Evolutionary conservation across 2,329 filamentous ascomycete species (phyloP).

Genomic region (Decorospora gaudefroyi): DNA sequence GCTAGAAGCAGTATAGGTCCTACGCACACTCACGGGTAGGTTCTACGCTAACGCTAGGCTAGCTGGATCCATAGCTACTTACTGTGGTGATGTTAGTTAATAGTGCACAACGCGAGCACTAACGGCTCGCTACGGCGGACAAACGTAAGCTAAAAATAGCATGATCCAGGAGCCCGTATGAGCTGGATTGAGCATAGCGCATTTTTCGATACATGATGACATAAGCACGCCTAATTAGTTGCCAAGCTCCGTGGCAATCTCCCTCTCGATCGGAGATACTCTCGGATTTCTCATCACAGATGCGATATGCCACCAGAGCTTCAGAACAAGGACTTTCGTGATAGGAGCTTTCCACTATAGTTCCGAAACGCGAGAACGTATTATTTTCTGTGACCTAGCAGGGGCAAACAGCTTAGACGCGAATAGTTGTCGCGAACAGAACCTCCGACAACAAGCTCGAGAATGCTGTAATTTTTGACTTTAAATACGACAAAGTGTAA

Average conservation of each 20-base stretch:
- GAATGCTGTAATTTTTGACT: too few species aligned
- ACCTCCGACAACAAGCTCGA: too few species aligned
- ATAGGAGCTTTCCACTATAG: neutral
- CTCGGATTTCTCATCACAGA: neutral
- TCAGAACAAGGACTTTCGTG: neutral
- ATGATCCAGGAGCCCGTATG: neutral
- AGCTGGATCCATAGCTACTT: neutral
- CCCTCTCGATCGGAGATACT: neutral
- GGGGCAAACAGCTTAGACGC: too few species aligned
- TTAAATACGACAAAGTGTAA: too few species aligned
- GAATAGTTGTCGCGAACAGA: too few species aligned
- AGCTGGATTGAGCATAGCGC: neutral
- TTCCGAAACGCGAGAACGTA: neutral
- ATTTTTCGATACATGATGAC: neutral
- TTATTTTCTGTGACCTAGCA: neutral
- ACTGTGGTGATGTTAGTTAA: neutral
- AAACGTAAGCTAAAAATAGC: neutral
- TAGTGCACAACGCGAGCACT: neutral
- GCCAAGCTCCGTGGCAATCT: neutral
- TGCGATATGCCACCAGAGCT: neutral
- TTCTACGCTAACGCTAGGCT: neutral
- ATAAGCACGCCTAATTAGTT: too few species aligned
- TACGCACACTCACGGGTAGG: too few species aligned
- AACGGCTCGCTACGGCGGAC: constrained; percentile 1
- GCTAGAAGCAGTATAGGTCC: constrained; percentile 1